These are phyloP conservation scores for Camellia oleifera DNA, from an alignment of 179 eudicot species.

Conservation along the genomic window DNA sequence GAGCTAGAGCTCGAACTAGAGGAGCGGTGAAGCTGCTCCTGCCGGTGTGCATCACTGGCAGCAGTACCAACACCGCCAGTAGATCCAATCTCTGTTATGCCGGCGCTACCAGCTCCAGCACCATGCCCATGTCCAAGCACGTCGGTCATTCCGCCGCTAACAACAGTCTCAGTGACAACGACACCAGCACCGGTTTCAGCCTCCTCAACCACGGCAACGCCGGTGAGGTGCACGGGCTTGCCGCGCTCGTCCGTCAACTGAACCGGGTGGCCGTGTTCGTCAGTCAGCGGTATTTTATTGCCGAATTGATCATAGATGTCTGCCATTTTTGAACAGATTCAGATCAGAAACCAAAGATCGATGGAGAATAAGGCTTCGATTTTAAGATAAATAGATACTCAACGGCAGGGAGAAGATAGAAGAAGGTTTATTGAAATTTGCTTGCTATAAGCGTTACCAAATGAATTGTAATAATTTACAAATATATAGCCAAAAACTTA, in stretches of 20 bases:
- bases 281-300: constrained; percentile 66
- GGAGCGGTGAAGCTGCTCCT: constrained; percentile 32
- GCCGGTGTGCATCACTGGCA: not conserved
- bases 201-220: constrained; percentile 39
- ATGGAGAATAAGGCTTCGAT: not conserved
- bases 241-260: constrained; percentile 78
- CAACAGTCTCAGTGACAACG: not conserved
- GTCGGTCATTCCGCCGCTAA: too few relatives aligned
- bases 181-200: not conserved
- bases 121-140: too few relatives aligned
- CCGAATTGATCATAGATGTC: constrained; percentile 66
- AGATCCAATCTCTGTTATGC: constrained; percentile 13
- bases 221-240: constrained; percentile 62
- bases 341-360: not conserved
- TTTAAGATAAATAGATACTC: not conserved
- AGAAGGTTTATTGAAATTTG: too few relatives aligned
- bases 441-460: too few relatives aligned
- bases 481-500: not conserved
- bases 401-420: too few relatives aligned
- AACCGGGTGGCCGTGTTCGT: constrained; percentile 66
- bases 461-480: not conserved
- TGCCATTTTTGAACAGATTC: constrained; percentile 34
- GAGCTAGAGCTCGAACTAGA: constrained; percentile 53
- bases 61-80: not conserved
- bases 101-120: not conserved